Percentiles rank a stretch among this genome's conserved stretches.
Evolutionary conservation across 345 rosid genomes (phyloP).

Genomic region (Noccaea bulbosa): DNA sequence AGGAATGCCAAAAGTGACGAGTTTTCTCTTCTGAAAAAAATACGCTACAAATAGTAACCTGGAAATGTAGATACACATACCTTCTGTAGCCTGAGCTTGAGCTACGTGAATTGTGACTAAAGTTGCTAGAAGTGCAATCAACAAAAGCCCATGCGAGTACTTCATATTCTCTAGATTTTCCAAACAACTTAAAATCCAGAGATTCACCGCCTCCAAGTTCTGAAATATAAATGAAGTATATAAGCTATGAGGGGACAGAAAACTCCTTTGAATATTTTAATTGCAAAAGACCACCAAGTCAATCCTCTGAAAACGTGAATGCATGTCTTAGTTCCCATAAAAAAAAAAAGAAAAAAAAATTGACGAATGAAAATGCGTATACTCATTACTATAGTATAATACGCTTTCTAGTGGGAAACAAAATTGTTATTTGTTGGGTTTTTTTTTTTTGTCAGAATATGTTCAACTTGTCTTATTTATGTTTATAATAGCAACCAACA

Average conservation of each 20-base stretch:
- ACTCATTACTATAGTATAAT: background rate
- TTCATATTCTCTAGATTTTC: constrained; percentile 19
- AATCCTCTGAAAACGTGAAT: constrained; percentile 23
- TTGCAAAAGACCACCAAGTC: constrained; percentile 15
- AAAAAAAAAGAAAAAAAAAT: background rate
- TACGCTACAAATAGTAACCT: background rate
- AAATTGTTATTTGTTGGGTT: background rate
- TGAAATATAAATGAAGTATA: constrained; percentile 15
- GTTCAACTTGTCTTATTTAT: constrained; percentile 24
- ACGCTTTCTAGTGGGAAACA: background rate
- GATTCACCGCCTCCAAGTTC: background rate
- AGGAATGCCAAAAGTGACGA: background rate
- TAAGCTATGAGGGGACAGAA: background rate
- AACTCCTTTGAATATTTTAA: background rate
- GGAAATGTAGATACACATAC: constrained; percentile 32
- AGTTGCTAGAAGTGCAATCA: constrained; percentile 6
- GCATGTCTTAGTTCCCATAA: background rate
- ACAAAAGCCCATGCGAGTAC: background rate
- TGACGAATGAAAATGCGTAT: background rate
- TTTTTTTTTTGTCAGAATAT: background rate
- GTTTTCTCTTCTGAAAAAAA: background rate
- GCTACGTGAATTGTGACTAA: constrained; percentile 13
- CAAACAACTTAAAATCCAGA: background rate
- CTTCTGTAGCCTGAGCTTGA: constrained; percentile 50
- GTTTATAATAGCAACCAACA: constrained; percentile 14